A percentile compares a stretch with the other conserved stretches of the same genome.
Evolutionary conservation across 768 basidiomycete genomes (phyloP).

Genomic region (Pholiota conissans): DNA sequence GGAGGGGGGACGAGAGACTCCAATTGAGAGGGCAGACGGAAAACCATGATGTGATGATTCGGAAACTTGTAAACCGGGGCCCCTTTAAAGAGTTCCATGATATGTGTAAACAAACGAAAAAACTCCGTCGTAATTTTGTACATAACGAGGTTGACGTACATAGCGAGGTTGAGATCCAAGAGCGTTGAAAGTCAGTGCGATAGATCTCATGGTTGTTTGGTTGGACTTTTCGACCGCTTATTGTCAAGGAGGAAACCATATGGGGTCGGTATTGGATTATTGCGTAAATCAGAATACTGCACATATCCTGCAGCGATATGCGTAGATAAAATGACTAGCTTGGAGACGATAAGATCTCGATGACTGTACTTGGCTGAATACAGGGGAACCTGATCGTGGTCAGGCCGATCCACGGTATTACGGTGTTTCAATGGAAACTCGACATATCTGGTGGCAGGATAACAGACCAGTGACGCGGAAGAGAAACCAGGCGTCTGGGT

Average conservation of each 20-base stretch:
- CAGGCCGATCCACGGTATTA: slow-evolving; percentile 13
- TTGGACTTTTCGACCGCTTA: slow-evolving; percentile 22
- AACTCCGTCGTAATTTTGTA: slow-evolving; percentile 9
- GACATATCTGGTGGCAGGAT: slow-evolving; percentile 1
- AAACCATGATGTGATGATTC: slow-evolving; percentile 48
- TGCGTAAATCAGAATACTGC: slow-evolving; percentile 13
- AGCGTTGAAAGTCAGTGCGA: slow-evolving; percentile 1
- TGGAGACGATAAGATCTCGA: slow-evolving; percentile 33
- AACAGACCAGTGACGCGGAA: slow-evolving; percentile 3
- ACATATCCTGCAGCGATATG: slow-evolving; percentile 8
- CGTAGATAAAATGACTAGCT: slow-evolving; percentile 19
- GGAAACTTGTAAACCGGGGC: slow-evolving; percentile 26
- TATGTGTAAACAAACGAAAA: slow-evolving; percentile 14
- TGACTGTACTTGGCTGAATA: slow-evolving; percentile 6
- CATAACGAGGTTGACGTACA: background rate
- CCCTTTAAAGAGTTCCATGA: slow-evolving; percentile 41
- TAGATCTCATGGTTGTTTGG: slow-evolving; percentile 35
- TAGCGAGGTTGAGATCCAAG: slow-evolving; percentile 9
- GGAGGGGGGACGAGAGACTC: slow-evolving; percentile 60
- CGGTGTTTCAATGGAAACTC: slow-evolving; percentile 21
- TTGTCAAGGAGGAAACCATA: slow-evolving; percentile 31
- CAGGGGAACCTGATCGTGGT: slow-evolving; percentile 8
- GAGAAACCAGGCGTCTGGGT: slow-evolving; percentile 12
- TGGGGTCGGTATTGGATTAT: slow-evolving; percentile 13
- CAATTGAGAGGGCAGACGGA: slow-evolving; percentile 62